Evolutionary conservation across 371 early-diverging fungal genomes (phyloP).

Genomic region (Chytridium lagenaria): DNA sequence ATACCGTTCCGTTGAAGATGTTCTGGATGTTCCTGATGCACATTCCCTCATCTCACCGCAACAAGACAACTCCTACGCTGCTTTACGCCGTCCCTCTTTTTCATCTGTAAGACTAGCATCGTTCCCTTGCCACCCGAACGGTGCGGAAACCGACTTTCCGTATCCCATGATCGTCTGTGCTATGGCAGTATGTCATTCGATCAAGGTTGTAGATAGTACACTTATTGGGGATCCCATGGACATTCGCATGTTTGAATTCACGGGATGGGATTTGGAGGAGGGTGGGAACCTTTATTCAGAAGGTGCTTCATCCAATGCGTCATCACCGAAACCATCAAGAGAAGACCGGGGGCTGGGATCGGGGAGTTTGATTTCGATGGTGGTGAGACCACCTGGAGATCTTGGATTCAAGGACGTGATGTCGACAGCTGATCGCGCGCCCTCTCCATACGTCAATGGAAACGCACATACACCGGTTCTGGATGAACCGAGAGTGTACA

Average conservation of each 20-base stretch:
- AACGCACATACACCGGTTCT: conserved; percentile 5
- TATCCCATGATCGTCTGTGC: conserved; percentile 63
- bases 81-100: neutral
- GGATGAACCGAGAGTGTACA: conserved; percentile 31
- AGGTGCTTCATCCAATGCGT: neutral
- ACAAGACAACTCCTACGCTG: neutral
- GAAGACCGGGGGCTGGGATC: neutral
- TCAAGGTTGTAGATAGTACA: conserved; percentile 88
- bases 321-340: neutral
- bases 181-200: conserved; percentile 96
- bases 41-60: neutral
- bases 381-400: conserved; percentile 80
- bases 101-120: conserved; percentile 18
- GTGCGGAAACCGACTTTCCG: conserved; percentile 38
- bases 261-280: conserved; percentile 91
- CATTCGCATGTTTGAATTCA: conserved; percentile 98
- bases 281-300: conserved; percentile 45
- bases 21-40: neutral
- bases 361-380: conserved; percentile 30
- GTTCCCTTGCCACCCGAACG: neutral
- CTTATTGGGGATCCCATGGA: conserved; percentile 98
- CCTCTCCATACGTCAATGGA: conserved; percentile 1
- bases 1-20: conserved; percentile 10
- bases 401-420: conserved; percentile 36
- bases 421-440: conserved; percentile 3